Evolutionary conservation across 345 rosid species (phyloP), one percentile per base, ranked within the genome.

Genomic region (Aquilaria sinensis): DNA sequence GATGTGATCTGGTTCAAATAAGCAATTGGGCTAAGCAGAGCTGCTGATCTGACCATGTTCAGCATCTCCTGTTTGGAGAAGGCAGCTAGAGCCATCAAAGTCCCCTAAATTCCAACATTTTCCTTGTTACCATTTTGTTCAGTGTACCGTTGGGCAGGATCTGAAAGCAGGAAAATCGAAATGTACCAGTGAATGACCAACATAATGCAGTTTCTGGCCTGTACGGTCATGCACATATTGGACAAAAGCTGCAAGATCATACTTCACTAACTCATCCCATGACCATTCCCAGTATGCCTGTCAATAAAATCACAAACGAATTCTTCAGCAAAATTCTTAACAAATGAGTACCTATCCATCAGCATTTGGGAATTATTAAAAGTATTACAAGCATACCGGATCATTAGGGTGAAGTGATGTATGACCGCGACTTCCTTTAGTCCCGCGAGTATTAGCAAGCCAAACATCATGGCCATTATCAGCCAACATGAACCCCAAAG

Each of bases 381-480:
- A 15, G n/a, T 49, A 49, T 37, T 37, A 37, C 43, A 37, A 9
- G 8, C 43, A 9, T 12, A 71, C 78, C 4, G 61, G 48, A 32
- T 78, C 75, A 47, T 51, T 34, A 47, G 74, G 73, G 53, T 10
- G 61, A 3, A 74, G 74, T 3, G 75, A 74, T 4, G 45, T 56
- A 23, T 77, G 80, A 6, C 73, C 69, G 0, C 12, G 69, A 68
- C 85, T 74, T 53, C 55, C 67, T 31, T 66, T 61, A 10, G 80
- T 83, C 57, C 89, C 89, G 1, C 80, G 77, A 5, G 79, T 48
- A 32, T 73, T 78, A 9, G 80, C 77, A 58, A 83, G 62, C 81
- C 78, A 75, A 9, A 77, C 79, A 58, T 77, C 75, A 30, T 56
- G 78, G 1, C 85, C 83, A 62, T 69, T 76, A 63, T 83, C 89